phyloP scores from a whole-genome alignment of 108 stramenopile genomes.

The Fistulifera pelliculosa region DNA sequence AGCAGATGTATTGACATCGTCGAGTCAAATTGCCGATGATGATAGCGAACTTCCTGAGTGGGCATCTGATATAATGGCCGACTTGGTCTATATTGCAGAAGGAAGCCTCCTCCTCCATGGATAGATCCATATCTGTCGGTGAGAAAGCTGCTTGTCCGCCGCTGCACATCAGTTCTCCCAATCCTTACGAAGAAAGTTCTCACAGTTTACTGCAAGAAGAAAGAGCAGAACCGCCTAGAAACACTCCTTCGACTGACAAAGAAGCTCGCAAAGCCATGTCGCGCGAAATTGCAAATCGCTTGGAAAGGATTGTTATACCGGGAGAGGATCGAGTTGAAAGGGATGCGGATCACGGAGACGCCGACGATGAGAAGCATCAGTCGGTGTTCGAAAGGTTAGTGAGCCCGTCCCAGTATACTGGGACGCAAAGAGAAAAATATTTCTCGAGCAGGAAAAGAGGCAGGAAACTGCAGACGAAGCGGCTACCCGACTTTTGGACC shows the following conservation, averaged over 20 bases:
- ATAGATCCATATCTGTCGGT: constrained; percentile 15
- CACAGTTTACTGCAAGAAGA: neutral
- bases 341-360: constrained; percentile 2
- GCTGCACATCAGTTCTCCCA: constrained; percentile 4
- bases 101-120: constrained; percentile 40
- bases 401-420: constrained; percentile 42
- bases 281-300: constrained; percentile 12
- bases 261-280: constrained; percentile 5
- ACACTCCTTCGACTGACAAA: neutral
- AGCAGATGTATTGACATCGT: constrained; percentile 4
- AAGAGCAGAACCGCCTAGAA: neutral
- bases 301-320: constrained; percentile 9
- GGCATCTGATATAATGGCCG: constrained; percentile 59
- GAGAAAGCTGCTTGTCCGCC: constrained; percentile 7
- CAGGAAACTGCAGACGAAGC: constrained; percentile 4
- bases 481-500: constrained; percentile 6
- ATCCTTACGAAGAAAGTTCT: neutral
- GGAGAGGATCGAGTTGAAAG: constrained; percentile 2
- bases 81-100: constrained; percentile 56
- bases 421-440: constrained; percentile 38
- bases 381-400: constrained; percentile 51
- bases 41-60: constrained; percentile 40
- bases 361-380: constrained; percentile 7
- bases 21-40: constrained; percentile 16
- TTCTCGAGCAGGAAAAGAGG: neutral